Conservation (phyloP, 345 rosid genomes). For the Cardiospermum halicacabum region DNA sequence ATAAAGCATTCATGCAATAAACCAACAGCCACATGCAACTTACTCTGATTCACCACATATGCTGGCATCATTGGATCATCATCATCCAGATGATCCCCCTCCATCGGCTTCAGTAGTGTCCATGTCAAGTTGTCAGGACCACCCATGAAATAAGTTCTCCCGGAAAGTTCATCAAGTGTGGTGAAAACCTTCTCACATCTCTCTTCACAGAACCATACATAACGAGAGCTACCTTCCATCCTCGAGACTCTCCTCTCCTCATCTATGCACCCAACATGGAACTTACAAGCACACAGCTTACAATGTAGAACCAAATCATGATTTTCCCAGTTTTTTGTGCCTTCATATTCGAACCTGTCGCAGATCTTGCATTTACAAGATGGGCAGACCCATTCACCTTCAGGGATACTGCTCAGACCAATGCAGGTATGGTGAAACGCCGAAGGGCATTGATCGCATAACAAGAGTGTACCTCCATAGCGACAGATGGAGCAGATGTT, state of each 20-base stretch:
- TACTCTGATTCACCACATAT: slow-evolving; percentile 30
- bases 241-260: slow-evolving; percentile 3
- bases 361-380: slow-evolving; percentile 68
- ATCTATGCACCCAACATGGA: slow-evolving; percentile 40
- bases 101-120: slow-evolving; percentile 45
- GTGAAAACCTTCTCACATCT: slow-evolving; percentile 38
- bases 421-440: slow-evolving; percentile 43
- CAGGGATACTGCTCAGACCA: slow-evolving; percentile 45
- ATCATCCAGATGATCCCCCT: slow-evolving; percentile 4
- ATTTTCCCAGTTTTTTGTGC: not conserved
- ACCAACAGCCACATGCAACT: slow-evolving; percentile 45
- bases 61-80: slow-evolving; percentile 10
- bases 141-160: slow-evolving; percentile 43
- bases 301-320: slow-evolving; percentile 30
- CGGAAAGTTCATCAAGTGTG: slow-evolving; percentile 42
- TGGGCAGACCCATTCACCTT: slow-evolving; percentile 77
- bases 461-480: slow-evolving; percentile 45
- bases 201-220: slow-evolving; percentile 53
- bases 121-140: slow-evolving; percentile 46
- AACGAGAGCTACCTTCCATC: not conserved
- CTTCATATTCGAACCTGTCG: slow-evolving; percentile 22
- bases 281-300: slow-evolving; percentile 53
- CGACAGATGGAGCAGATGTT: slow-evolving; percentile 41
- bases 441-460: slow-evolving; percentile 60
- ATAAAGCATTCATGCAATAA: slow-evolving; percentile 77